These are phyloP conservation scores for Capronia epimyces DNA, from an alignment of 2,329 filamentous ascomycete species.

Conservation along the genomic window DNA sequence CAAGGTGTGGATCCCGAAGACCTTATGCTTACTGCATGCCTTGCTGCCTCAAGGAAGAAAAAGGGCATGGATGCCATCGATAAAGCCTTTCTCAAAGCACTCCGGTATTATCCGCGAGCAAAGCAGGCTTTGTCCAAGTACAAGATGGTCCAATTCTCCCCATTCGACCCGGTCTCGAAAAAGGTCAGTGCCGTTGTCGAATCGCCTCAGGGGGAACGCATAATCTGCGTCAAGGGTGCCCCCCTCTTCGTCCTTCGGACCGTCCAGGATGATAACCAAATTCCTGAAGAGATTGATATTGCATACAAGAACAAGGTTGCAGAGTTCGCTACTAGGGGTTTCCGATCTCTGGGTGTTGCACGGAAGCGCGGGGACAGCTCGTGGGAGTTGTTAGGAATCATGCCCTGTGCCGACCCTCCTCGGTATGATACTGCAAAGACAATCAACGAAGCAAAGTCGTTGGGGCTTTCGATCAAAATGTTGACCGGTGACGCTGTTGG, in stretches of 20 bases:
- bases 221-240: slow-evolving; percentile 86
- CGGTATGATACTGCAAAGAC: slow-evolving; percentile 87
- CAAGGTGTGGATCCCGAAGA: slow-evolving; percentile 77
- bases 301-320: slow-evolving; percentile 90
- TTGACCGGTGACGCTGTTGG: slow-evolving; percentile 91
- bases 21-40: slow-evolving; percentile 84
- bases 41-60: slow-evolving; percentile 88
- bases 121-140: slow-evolving; percentile 77
- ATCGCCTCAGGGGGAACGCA: slow-evolving; percentile 75
- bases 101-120: slow-evolving; percentile 74
- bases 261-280: slow-evolving; percentile 76
- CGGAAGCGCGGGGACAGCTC: slow-evolving; percentile 74
- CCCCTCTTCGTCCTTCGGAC: slow-evolving; percentile 82
- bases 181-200: slow-evolving; percentile 81
- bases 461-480: slow-evolving; percentile 92
- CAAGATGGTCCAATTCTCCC: slow-evolving; percentile 76
- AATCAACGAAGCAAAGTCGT: slow-evolving; percentile 79
- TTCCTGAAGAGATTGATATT: slow-evolving; percentile 69
- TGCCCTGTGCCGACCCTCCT: slow-evolving; percentile 88
- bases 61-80: slow-evolving; percentile 94
- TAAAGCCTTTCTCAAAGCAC: slow-evolving; percentile 86
- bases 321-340: slow-evolving; percentile 87
- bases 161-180: slow-evolving; percentile 90
- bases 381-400: slow-evolving; percentile 92
- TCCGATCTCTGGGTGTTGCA: slow-evolving; percentile 88